phyloP scores from a whole-genome alignment of 164 flowering plant genomes.

The Protea cynaroides region DNA sequence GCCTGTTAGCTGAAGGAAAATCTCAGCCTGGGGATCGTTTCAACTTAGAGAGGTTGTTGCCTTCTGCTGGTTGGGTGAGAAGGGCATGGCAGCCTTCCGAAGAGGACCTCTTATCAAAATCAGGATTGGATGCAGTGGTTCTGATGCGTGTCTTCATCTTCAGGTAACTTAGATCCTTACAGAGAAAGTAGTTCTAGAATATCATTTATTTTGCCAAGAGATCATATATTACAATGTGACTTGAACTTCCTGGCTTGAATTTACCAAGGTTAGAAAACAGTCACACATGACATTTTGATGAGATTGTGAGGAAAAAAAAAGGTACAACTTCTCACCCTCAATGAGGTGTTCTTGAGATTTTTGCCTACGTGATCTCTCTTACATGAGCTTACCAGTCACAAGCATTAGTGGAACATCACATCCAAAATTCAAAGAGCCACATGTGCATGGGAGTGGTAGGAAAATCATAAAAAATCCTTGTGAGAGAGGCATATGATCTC shows the following conservation, averaged over 20 bases:
- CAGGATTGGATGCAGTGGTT: conserved; percentile 89
- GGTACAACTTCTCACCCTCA: too few relatives aligned
- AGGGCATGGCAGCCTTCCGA: conserved; percentile 77
- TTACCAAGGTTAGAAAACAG: background rate
- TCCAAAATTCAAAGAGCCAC: too few relatives aligned
- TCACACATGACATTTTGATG: background rate
- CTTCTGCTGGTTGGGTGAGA: conserved; percentile 74
- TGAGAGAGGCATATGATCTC: too few relatives aligned
- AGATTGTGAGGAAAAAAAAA: too few relatives aligned
- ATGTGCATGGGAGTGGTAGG: too few relatives aligned
- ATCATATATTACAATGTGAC: background rate
- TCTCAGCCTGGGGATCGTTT: conserved; percentile 31
- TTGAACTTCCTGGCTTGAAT: background rate
- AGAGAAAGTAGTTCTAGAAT: background rate
- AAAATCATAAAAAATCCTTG: too few relatives aligned
- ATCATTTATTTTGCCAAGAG: background rate
- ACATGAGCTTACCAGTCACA: too few relatives aligned
- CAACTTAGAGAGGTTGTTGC: conserved; percentile 53
- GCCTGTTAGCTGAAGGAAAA: conserved; percentile 61
- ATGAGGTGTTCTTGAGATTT: too few relatives aligned
- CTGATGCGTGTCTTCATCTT: conserved; percentile 77
- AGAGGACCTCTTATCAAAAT: conserved; percentile 54
- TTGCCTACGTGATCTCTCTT: too few relatives aligned
- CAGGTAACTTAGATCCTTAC: conserved; percentile 36
- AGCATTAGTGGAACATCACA: too few relatives aligned